These are phyloP conservation scores for Aspergillus sp. DNA, from an alignment of 2,329 filamentous ascomycete genomes.

Conservation along the genomic window DNA sequence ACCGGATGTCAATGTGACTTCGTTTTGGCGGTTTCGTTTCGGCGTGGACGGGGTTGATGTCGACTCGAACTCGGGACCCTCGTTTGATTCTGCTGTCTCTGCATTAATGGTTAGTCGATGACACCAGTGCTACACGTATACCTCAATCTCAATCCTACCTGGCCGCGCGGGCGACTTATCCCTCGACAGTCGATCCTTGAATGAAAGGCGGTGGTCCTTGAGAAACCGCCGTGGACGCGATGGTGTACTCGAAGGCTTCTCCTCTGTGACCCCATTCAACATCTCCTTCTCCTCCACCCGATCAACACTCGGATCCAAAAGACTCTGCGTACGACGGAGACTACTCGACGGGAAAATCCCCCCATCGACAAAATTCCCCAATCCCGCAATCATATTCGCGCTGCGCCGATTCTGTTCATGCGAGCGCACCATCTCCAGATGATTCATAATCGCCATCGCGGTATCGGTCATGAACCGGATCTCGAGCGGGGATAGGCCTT, in stretches of 20 bases:
- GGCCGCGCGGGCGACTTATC: neutral
- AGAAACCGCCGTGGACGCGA: neutral
- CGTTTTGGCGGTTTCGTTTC: neutral
- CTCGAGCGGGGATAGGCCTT: slow-evolving; percentile 7
- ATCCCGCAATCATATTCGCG: slow-evolving; percentile 17
- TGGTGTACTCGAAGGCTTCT: neutral
- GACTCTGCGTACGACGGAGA: slow-evolving; percentile 9
- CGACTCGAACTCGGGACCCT: neutral
- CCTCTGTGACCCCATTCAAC: slow-evolving; percentile 11
- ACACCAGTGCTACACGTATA: neutral
- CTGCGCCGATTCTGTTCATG: slow-evolving; percentile 17
- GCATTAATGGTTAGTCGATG: neutral
- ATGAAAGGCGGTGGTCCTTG: neutral
- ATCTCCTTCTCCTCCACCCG: neutral
- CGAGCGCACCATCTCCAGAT: slow-evolving; percentile 17
- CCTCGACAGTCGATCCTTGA: neutral
- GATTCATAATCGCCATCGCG: slow-evolving; percentile 18
- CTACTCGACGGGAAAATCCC: slow-evolving; percentile 12
- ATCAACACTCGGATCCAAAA: neutral
- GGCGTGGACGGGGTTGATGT: neutral
- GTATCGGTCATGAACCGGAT: slow-evolving; percentile 19
- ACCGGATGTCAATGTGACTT: slow-evolving; percentile 5
- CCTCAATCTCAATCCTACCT: neutral
- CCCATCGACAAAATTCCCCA: slow-evolving; percentile 18
- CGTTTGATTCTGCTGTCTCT: slow-evolving; percentile 1